A percentile compares a stretch with the other conserved stretches of the same genome.
Conservation (phyloP, 495 filamentous ascomycete species). For the Clohesyomyces aquaticus region DNA sequence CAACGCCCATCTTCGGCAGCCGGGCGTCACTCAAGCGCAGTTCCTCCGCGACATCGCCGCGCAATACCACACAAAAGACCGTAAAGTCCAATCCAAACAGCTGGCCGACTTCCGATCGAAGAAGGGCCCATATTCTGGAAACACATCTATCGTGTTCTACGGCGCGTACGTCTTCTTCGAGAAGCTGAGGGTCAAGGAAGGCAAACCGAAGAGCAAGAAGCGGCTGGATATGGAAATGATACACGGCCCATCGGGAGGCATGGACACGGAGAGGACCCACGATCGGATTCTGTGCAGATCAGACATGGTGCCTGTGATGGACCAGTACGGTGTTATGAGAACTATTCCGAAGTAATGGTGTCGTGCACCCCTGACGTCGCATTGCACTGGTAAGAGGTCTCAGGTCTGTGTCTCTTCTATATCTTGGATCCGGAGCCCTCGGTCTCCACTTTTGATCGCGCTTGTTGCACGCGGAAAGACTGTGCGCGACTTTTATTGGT, state of each 20-base stretch:
- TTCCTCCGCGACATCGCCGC: slow-evolving; percentile 56
- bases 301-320: no score
- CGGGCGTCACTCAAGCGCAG: slow-evolving; percentile 56
- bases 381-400: no score
- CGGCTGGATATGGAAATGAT: slow-evolving; percentile 58
- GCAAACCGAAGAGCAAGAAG: slow-evolving; percentile 58
- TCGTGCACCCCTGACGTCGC: no score
- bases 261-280: no score
- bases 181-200: slow-evolving; percentile 60
- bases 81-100: slow-evolving; percentile 48
- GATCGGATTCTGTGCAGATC: no score
- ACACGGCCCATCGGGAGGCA: slow-evolving; percentile 41
- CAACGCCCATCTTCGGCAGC: slow-evolving; percentile 52
- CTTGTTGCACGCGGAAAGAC: no score
- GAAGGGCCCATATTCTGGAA: slow-evolving; percentile 53
- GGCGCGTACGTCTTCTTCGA: slow-evolving; percentile 63
- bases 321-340: no score
- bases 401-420: no score
- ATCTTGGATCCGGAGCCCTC: no score
- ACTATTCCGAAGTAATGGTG: no score
- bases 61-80: slow-evolving; percentile 38
- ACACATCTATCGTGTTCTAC: slow-evolving; percentile 53
- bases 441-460: no score
- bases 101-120: slow-evolving; percentile 56
- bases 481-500: no score